Conservation (phyloP, 1,139 yeast species). For the Geotrichum histeridarum region DNA sequence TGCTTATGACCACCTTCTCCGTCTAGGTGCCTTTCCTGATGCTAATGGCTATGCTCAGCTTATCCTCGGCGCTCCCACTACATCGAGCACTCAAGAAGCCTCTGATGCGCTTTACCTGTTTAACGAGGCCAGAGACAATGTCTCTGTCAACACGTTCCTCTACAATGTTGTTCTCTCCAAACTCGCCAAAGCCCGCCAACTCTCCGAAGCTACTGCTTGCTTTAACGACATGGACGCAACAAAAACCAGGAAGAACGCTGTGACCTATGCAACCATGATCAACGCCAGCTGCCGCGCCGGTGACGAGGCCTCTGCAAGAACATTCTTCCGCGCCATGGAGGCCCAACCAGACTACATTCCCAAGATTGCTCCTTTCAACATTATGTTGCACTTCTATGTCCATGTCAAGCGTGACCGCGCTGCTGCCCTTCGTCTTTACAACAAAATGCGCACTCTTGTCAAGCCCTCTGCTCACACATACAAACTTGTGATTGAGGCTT, state of each 20-base stretch:
- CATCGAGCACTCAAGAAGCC: slow-evolving; percentile 34
- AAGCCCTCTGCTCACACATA: slow-evolving; percentile 40
- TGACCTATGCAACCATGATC: slow-evolving; percentile 42
- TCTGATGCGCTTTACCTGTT: slow-evolving; percentile 36
- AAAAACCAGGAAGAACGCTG: slow-evolving; percentile 32
- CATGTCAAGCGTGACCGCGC: slow-evolving; percentile 35
- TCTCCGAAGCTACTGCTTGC: slow-evolving; percentile 33
- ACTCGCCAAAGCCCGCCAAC: slow-evolving; percentile 38
- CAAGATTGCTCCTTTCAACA: slow-evolving; percentile 41
- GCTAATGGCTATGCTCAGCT: slow-evolving; percentile 39
- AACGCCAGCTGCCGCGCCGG: slow-evolving; percentile 40
- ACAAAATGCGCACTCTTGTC: slow-evolving; percentile 30
- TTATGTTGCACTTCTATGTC: slow-evolving; percentile 40
- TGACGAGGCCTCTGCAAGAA: slow-evolving; percentile 35
- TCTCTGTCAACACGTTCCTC: slow-evolving; percentile 35
- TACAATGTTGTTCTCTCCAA: slow-evolving; percentile 40
- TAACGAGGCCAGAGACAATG: slow-evolving; percentile 35
- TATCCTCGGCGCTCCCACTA: slow-evolving; percentile 30
- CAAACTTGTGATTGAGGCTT: slow-evolving; percentile 40
- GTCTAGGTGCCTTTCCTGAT: slow-evolving; percentile 37
- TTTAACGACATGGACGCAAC: slow-evolving; percentile 36
- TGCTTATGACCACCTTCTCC: slow-evolving; percentile 32
- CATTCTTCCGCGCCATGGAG: slow-evolving; percentile 39
- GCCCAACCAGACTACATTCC: slow-evolving; percentile 31
- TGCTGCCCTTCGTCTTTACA: slow-evolving; percentile 35